phyloP scores from a whole-genome alignment of 768 basidiomycete genomes.

The Suillus placidus region DNA sequence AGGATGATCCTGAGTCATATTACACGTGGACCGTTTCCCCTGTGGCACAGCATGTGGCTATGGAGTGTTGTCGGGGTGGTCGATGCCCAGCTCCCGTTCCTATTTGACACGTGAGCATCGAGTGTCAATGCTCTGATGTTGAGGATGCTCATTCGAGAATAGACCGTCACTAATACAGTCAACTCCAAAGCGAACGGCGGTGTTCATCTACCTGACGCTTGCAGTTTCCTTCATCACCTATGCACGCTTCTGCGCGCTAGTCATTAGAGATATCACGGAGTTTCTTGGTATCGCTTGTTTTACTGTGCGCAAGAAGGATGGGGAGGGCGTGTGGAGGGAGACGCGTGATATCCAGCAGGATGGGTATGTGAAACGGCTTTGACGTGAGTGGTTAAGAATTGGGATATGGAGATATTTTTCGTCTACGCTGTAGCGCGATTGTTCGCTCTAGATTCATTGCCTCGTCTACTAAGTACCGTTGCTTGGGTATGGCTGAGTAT shows the following conservation, averaged over 20 bases:
- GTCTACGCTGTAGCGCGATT: neutral
- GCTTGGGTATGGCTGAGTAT: neutral
- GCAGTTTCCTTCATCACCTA: constrained; percentile 70
- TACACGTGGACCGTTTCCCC: constrained; percentile 80
- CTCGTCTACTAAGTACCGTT: neutral
- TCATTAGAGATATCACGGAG: constrained; percentile 86
- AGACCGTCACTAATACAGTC: constrained; percentile 77
- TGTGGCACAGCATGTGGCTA: constrained; percentile 86
- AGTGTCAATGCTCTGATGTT: constrained; percentile 14
- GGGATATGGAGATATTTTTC: neutral
- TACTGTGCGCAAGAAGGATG: constrained; percentile 85
- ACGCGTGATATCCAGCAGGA: constrained; percentile 32
- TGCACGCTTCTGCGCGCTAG: constrained; percentile 76
- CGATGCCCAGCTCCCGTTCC: constrained; percentile 77
- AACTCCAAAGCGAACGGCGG: constrained; percentile 57
- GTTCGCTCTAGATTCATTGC: neutral
- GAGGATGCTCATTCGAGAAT: constrained; percentile 9
- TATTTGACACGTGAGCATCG: constrained; percentile 62
- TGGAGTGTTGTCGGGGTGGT: constrained; percentile 76
- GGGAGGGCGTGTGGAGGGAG: constrained; percentile 60
- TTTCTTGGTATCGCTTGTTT: constrained; percentile 95
- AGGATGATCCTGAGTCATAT: constrained; percentile 93
- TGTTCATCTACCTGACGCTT: constrained; percentile 76
- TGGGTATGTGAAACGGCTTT: constrained; percentile 25
- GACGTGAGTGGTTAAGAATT: constrained; percentile 6